Evolutionary conservation across 257 asterid genomes (phyloP).

Genomic region (Nicotiana sylvestris): DNA sequence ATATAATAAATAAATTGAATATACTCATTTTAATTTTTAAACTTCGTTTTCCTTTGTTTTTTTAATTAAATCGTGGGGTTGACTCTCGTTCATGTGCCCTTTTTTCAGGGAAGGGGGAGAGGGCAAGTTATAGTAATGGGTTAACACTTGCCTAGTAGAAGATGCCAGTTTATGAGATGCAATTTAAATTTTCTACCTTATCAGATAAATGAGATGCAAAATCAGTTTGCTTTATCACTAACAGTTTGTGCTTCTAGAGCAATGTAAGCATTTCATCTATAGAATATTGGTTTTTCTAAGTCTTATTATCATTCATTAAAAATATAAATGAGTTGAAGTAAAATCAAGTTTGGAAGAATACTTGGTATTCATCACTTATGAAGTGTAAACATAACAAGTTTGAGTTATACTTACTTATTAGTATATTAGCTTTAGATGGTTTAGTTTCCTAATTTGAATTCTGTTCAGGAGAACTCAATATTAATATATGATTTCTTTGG

Average conservation of each 20-base stretch:
- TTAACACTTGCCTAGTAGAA: not conserved
- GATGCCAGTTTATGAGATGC: not conserved
- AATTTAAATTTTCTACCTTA: not conserved
- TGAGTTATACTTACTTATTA: not conserved
- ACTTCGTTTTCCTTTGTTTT: not conserved
- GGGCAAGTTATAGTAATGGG: not conserved
- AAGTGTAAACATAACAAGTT: not conserved
- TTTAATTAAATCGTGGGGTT: not conserved
- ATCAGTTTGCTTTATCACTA: not conserved
- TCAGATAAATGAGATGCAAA: not conserved
- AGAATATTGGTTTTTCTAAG: not conserved
- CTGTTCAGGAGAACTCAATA: not conserved
- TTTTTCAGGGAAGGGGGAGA: not conserved
- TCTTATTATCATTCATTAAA: not conserved
- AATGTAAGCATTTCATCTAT: not conserved
- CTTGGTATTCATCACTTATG: not conserved
- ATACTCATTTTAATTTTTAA: not conserved
- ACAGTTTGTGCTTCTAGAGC: not conserved
- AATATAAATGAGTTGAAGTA: not conserved
- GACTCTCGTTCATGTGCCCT: not conserved
- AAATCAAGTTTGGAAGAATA: not conserved
- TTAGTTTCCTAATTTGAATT: not conserved
- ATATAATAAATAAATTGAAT: not conserved
- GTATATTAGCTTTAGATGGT: not conserved
- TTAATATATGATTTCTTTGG: not conserved